Evolutionary conservation across 2,329 filamentous ascomycete genomes (phyloP).

Genomic region (Neocucurbitaria cava): DNA sequence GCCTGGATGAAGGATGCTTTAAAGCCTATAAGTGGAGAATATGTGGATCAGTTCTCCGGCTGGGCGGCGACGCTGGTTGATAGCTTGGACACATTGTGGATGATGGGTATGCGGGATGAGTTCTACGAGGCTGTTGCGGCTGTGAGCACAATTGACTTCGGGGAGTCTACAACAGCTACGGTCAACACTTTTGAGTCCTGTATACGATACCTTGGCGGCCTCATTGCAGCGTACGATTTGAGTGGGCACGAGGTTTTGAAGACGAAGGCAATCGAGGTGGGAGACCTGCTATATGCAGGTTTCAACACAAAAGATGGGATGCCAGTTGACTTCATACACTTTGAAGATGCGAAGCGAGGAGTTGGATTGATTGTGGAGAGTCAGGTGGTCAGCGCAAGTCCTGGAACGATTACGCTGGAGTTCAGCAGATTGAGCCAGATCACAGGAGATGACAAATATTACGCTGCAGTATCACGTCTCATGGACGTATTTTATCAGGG

Average conservation of each 20-base stretch:
- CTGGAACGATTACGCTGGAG: conserved; percentile 80
- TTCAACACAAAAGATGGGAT: conserved; percentile 94
- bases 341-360: conserved; percentile 41
- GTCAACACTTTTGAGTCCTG: conserved; percentile 94
- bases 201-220: conserved; percentile 86
- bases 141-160: conserved; percentile 82
- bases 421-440: conserved; percentile 89
- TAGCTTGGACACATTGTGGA: conserved; percentile 77
- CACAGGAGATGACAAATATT: conserved; percentile 82
- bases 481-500: conserved; percentile 79
- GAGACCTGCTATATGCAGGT: conserved; percentile 77
- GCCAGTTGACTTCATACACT: conserved; percentile 67
- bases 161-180: conserved; percentile 67
- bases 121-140: conserved; percentile 78
- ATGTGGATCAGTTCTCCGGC: conserved; percentile 67
- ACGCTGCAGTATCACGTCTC: conserved; percentile 86
- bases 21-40: conserved; percentile 61
- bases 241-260: conserved; percentile 75
- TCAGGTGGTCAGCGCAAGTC: conserved; percentile 27
- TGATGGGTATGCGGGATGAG: conserved; percentile 79
- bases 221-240: conserved; percentile 86
- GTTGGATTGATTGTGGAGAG: conserved; percentile 67
- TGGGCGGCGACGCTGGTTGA: conserved; percentile 75
- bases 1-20: conserved; percentile 72
- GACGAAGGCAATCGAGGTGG: conserved; percentile 78